phyloP scores from a whole-genome alignment of 2,329 filamentous ascomycete genomes.

The Diaporthe sp. region DNA sequence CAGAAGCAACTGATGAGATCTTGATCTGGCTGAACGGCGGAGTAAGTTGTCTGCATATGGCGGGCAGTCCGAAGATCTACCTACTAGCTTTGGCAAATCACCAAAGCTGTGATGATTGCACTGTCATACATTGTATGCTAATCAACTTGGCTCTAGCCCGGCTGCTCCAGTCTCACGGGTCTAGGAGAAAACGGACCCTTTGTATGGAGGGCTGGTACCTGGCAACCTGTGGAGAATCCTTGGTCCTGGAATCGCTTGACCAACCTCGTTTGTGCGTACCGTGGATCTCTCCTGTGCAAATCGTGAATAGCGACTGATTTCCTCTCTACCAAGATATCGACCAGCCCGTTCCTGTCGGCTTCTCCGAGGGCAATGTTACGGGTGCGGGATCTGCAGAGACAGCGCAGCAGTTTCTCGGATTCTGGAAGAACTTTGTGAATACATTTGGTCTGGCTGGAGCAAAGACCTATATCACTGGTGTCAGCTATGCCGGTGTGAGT shows the following conservation, averaged over 20 bases:
- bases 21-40: conserved; percentile 38
- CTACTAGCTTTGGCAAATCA: background rate
- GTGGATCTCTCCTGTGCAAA: background rate
- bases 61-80: background rate
- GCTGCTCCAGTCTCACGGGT: conserved; percentile 31
- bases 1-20: conserved; percentile 29
- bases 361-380: conserved; percentile 8
- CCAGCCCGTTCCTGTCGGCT: conserved; percentile 20
- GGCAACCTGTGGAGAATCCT: conserved; percentile 28
- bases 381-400: conserved; percentile 22
- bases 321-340: background rate
- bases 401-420: conserved; percentile 21
- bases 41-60: background rate
- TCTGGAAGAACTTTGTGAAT: conserved; percentile 62
- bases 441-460: conserved; percentile 67
- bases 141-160: background rate
- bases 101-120: background rate
- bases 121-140: background rate
- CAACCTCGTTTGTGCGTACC: conserved; percentile 18
- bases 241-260: conserved; percentile 32
- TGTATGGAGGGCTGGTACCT: conserved; percentile 32
- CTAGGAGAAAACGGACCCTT: conserved; percentile 31
- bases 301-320: background rate
- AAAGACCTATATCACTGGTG: conserved; percentile 68
- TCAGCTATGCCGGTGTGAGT: conserved; percentile 62